Evolutionary conservation across 2,329 filamentous ascomycete species (phyloP).

Genomic region (Paracamarosporium sp.): DNA sequence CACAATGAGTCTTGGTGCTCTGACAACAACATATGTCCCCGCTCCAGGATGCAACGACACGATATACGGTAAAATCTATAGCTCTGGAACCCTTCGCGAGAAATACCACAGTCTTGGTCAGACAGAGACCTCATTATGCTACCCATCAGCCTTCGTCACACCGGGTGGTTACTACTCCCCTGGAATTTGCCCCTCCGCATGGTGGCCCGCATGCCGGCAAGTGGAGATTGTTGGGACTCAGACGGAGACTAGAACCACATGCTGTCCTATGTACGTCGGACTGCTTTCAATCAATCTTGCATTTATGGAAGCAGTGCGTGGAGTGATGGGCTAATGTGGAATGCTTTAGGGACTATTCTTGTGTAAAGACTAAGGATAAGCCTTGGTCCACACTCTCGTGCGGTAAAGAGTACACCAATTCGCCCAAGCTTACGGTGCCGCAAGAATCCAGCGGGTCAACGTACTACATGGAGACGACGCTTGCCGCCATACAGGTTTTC

Average conservation of each 20-base stretch:
- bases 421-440: not conserved
- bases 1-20: not conserved
- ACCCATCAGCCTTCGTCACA: not conserved
- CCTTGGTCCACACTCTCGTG: not conserved
- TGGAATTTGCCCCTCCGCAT: not conserved
- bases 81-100: not conserved
- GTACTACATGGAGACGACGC: not conserved
- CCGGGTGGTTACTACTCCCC: not conserved
- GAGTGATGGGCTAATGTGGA: not conserved
- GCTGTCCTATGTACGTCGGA: not conserved
- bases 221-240: not conserved
- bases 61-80: not conserved
- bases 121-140: not conserved
- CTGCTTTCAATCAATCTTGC: not conserved
- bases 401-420: not conserved
- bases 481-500: not conserved
- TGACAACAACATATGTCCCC: not conserved
- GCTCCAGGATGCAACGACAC: not conserved
- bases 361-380: not conserved
- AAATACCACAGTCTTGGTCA: not conserved
- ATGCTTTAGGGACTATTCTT: not conserved
- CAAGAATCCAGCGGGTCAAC: not conserved
- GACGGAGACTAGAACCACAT: not conserved
- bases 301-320: not conserved
- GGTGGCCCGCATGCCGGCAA: not conserved